Percentiles rank a stretch among this genome's conserved stretches.
Conservation (phyloP, 805 yeast genomes). For the Zygotorulaspora danielsina region DNA sequence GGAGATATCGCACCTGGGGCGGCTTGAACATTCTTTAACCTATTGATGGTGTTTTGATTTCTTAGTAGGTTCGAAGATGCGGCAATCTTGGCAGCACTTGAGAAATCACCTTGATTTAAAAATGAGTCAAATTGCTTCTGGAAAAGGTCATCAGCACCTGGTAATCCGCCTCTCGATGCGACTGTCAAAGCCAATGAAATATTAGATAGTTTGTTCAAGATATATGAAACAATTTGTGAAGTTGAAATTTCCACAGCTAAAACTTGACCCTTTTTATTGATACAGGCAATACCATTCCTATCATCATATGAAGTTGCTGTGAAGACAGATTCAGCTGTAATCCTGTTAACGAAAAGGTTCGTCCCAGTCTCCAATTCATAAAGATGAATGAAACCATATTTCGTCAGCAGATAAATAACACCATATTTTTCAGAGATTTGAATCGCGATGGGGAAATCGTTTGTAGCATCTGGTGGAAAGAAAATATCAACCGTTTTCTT, state of each 20-base stretch:
- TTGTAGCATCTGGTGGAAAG: slow-evolving; percentile 94
- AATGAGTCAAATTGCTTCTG: slow-evolving; percentile 85
- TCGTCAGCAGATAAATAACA: slow-evolving; percentile 82
- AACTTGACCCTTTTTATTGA: slow-evolving; percentile 94
- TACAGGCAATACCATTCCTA: slow-evolving; percentile 81
- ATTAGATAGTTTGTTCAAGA: slow-evolving; percentile 79
- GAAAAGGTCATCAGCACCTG: slow-evolving; percentile 94
- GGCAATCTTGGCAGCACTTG: slow-evolving; percentile 93
- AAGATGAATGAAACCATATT: slow-evolving; percentile 92
- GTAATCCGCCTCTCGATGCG: slow-evolving; percentile 92
- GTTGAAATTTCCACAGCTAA: slow-evolving; percentile 85
- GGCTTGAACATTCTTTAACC: slow-evolving; percentile 83
- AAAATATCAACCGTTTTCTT: slow-evolving; percentile 90
- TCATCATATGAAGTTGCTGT: slow-evolving; percentile 73
- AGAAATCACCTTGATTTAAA: slow-evolving; percentile 79
- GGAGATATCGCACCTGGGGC: slow-evolving; percentile 95
- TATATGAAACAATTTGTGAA: slow-evolving; percentile 82
- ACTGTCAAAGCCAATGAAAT: slow-evolving; percentile 80
- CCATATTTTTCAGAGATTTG: slow-evolving; percentile 85
- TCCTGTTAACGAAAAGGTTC: slow-evolving; percentile 91
- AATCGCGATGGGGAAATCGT: slow-evolving; percentile 93
- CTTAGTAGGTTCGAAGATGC: slow-evolving; percentile 91
- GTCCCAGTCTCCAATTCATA: slow-evolving; percentile 92
- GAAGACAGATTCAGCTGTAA: slow-evolving; percentile 92
- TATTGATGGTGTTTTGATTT: slow-evolving; percentile 90